Conservation (phyloP, 805 yeast species). For the Clavispora phyllophila region DNA sequence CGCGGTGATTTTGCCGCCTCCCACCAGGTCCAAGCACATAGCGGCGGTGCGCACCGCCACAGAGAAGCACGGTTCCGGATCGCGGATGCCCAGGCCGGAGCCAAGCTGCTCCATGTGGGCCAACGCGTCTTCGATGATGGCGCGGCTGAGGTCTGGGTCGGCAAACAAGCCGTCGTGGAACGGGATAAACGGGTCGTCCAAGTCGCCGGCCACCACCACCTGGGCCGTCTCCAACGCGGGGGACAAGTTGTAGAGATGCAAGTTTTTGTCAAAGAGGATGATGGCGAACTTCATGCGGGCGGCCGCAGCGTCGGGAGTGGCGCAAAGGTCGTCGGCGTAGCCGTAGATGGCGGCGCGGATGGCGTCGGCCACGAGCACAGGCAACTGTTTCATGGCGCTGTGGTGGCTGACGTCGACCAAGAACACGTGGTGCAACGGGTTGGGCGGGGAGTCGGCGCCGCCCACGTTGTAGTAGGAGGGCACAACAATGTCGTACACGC, state of each 20-base stretch:
- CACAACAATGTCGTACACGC: conserved; percentile 81
- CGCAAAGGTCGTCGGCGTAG: conserved; percentile 13
- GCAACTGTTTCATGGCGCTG: conserved; percentile 54
- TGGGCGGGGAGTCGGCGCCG: conserved; percentile 24
- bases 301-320: conserved; percentile 23
- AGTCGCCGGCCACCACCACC: conserved; percentile 59
- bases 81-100: conserved; percentile 33
- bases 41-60: conserved; percentile 70
- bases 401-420: conserved; percentile 64
- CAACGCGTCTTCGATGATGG: conserved; percentile 63
- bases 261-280: conserved; percentile 64
- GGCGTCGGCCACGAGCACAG: conserved; percentile 63
- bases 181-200: conserved; percentile 81
- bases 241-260: conserved; percentile 70
- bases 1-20: conserved; percentile 81
- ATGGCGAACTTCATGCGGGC: conserved; percentile 47
- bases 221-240: conserved; percentile 52
- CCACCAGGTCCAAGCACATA: conserved; percentile 54
- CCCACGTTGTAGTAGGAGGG: conserved; percentile 64
- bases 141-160: conserved; percentile 63
- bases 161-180: conserved; percentile 72
- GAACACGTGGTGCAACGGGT: conserved; percentile 63
- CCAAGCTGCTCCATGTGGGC: conserved; percentile 48
- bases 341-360: conserved; percentile 52
- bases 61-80: conserved; percentile 70